Conservation (phyloP, 345 rosid species). For the Rhodomyrtus tomentosa region DNA sequence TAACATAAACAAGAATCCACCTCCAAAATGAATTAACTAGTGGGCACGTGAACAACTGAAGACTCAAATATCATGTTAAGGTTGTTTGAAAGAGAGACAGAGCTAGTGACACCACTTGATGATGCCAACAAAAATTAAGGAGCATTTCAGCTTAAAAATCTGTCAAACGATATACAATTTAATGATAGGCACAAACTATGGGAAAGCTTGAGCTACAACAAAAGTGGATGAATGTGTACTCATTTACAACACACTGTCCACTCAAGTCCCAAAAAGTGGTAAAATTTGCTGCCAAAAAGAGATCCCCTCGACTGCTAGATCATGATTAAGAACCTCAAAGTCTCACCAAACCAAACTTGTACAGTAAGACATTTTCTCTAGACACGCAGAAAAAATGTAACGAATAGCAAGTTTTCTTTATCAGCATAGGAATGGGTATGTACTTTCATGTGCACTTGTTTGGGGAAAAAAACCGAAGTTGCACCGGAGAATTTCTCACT, state of each 20-base stretch:
- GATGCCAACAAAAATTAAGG: neutral
- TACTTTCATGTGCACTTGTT: neutral
- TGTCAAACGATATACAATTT: neutral
- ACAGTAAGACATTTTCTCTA: neutral
- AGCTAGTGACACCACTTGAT: neutral
- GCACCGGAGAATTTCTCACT: neutral
- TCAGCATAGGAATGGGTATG: neutral
- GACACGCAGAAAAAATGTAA: neutral
- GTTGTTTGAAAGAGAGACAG: neutral
- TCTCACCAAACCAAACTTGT: neutral
- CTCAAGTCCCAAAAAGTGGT: neutral
- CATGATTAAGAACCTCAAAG: neutral
- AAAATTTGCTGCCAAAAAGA: neutral
- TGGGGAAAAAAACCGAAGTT: neutral
- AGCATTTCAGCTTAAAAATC: neutral
- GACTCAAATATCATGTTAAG: neutral
- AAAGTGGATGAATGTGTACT: neutral
- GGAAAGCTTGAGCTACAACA: neutral
- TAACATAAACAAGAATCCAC: neutral
- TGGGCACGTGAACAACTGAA: neutral
- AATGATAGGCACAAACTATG: neutral
- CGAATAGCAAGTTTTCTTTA: neutral
- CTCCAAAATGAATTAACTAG: neutral
- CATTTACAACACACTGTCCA: neutral
- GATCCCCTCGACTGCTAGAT: neutral